Base-by-base conservation (phyloP, 805 yeast genomes). In the Candida yuanshanica region DNA sequence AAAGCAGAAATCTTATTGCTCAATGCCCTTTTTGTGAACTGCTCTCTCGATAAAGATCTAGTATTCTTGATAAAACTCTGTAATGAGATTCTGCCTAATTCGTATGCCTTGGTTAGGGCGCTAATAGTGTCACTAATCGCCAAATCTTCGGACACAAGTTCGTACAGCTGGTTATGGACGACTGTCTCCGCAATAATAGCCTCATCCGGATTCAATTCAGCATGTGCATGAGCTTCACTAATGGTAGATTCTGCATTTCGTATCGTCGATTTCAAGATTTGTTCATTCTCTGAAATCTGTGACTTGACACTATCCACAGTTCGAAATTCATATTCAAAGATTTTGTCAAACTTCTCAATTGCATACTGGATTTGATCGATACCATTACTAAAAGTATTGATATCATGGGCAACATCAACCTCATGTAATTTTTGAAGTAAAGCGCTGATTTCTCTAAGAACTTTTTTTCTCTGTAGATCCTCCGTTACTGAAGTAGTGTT, bases 91-190 rank as follows among this genome's bases (percentile, higher is more conserved):
- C 63, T 55, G 5, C 77, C 80, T 3, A 62, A 50, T 42, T 74
- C 79, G 44, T 73, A 75, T 4, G 77, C 71, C 17, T 79, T 75
- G 5, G 76, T 74, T 9, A 89, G 64, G 10, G 78, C 69, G 42
- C 74, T 69, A 6, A 78, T 64, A 1, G 90, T 68, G 55, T 90
- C 96, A 23, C 74, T 74, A n/a, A 81, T 71, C 1, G 95, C 85
- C 45, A 72, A 70, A 39, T 83, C 85, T 31, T 77, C 81, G 16
- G 89, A 73, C 1, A 77, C 75, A 1, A 82, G 63, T 17, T 74
- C 74, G 54, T 83, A 81, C 12, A 83, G 57, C 56, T 86, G 95
- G 42, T 74, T 70, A 41, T 72, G 68, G 1, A 72, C 79, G 0
- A 67, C 64, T 1, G 78, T 72, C 41, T 75, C 80, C 0, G 80